These are phyloP conservation scores for Penicillium sp. DNA, from an alignment of 2,329 filamentous ascomycete genomes.

Conservation along the genomic window DNA sequence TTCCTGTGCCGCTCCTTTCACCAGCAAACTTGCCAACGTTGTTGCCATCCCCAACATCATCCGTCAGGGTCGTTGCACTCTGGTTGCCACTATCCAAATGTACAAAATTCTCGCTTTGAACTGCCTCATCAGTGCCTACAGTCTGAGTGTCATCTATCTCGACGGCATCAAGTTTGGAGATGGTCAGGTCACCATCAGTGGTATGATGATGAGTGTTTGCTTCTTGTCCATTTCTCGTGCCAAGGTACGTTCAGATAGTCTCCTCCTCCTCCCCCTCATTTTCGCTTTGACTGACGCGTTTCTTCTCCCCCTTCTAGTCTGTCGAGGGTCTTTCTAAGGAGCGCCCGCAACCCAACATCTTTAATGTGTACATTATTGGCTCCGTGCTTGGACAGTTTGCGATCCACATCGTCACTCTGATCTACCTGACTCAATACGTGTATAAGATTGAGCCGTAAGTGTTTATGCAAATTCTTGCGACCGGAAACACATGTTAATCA, in stretches of 20 bases:
- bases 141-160: slow-evolving; percentile 88
- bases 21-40: slow-evolving; percentile 93
- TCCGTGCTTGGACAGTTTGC: slow-evolving; percentile 96
- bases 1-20: slow-evolving; percentile 94
- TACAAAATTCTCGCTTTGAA: slow-evolving; percentile 99
- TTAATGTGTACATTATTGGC: slow-evolving; percentile 98
- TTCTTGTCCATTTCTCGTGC: slow-evolving; percentile 98
- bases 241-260: slow-evolving; percentile 48
- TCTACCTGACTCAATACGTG: slow-evolving; percentile 88
- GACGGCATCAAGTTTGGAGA: slow-evolving; percentile 99
- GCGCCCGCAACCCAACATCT: slow-evolving; percentile 95
- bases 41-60: slow-evolving; percentile 98
- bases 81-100: slow-evolving; percentile 99
- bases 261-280: background rate
- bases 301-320: slow-evolving; percentile 45
- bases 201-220: slow-evolving; percentile 99
- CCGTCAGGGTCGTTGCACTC: slow-evolving; percentile 90
- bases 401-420: slow-evolving; percentile 85
- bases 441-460: slow-evolving; percentile 79
- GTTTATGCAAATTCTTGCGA: background rate
- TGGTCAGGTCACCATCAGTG: slow-evolving; percentile 95
- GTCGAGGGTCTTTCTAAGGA: slow-evolving; percentile 96
- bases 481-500: slow-evolving; percentile 29
- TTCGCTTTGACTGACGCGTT: slow-evolving; percentile 3
- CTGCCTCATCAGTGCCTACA: slow-evolving; percentile 97